phyloP scores from a whole-genome alignment of 78 protist species.

The Creolimax fragrantissima region DNA sequence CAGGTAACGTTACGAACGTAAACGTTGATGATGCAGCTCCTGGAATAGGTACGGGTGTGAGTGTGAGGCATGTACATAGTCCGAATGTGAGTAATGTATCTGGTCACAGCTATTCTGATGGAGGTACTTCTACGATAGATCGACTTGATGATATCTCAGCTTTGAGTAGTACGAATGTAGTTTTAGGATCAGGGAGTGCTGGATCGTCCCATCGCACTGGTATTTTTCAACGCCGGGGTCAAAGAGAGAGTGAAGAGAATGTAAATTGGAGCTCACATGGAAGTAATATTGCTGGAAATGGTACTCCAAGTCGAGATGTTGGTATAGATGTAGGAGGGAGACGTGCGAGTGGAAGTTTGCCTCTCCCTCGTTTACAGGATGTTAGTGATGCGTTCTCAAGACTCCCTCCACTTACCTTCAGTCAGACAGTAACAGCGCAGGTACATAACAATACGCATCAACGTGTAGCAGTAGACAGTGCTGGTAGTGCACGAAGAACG shows the following conservation, averaged over 20 bases:
- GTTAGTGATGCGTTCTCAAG: background rate
- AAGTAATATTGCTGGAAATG: background rate
- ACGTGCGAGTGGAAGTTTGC: background rate
- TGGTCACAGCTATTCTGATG: background rate
- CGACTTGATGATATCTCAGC: background rate
- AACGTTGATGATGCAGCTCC: background rate
- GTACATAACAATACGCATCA: background rate
- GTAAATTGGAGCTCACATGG: background rate
- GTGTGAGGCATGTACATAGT: background rate
- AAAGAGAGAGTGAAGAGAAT: background rate
- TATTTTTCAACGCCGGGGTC: background rate
- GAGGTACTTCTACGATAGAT: background rate
- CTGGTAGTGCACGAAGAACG: background rate
- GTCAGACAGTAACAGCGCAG: background rate
- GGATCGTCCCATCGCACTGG: background rate
- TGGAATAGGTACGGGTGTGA: background rate
- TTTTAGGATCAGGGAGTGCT: too few species aligned
- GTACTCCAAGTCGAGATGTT: background rate
- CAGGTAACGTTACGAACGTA: background rate
- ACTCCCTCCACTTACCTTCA: background rate
- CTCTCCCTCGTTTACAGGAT: background rate
- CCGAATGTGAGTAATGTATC: background rate
- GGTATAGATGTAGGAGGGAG: background rate
- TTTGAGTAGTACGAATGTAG: background rate
- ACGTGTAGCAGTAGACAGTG: background rate